These are phyloP conservation scores for Coccinonectria pachysandricola DNA, from an alignment of 2,329 filamentous ascomycete genomes.

Conservation along the genomic window DNA sequence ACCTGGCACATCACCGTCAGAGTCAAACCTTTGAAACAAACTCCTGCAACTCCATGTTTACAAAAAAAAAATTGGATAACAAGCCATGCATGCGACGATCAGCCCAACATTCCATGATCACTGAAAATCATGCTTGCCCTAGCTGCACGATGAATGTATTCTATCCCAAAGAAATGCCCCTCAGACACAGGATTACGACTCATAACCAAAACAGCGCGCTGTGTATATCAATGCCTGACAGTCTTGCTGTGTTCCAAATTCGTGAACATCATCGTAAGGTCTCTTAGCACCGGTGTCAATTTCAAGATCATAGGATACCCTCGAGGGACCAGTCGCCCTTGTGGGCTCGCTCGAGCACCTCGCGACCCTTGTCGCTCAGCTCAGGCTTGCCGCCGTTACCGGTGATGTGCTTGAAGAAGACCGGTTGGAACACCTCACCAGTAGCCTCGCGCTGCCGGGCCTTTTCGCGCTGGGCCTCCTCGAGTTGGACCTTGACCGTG, in stretches of 20 bases:
- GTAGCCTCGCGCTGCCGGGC: constrained; percentile 67
- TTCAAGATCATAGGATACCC: constrained; percentile 32
- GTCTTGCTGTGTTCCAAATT: not conserved
- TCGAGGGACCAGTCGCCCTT: constrained; percentile 41
- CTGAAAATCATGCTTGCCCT: constrained; percentile 4
- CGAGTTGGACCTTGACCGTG: constrained; percentile 77
- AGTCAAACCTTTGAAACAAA: constrained; percentile 11
- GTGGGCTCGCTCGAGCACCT: constrained; percentile 42
- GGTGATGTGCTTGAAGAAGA: constrained; percentile 64
- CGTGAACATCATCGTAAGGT: too few species aligned
- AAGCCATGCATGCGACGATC: constrained; percentile 15
- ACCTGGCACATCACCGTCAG: too few species aligned
- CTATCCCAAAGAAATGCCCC: constrained; percentile 18
- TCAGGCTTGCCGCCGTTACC: constrained; percentile 47
- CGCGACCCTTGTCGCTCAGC: constrained; percentile 42
- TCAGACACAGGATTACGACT: constrained; percentile 16
- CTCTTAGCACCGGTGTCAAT: too few species aligned
- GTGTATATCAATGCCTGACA: constrained; percentile 9
- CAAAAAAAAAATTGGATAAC: constrained; percentile 18
- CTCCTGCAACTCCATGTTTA: constrained; percentile 22
- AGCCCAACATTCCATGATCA: constrained; percentile 3
- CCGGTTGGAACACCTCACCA: constrained; percentile 66
- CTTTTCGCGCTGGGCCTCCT: constrained; percentile 79
- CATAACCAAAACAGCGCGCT: constrained; percentile 8
- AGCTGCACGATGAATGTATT: constrained; percentile 11